phyloP scores from a whole-genome alignment of 768 basidiomycete species.

The Podaxis mareebaensis region DNA sequence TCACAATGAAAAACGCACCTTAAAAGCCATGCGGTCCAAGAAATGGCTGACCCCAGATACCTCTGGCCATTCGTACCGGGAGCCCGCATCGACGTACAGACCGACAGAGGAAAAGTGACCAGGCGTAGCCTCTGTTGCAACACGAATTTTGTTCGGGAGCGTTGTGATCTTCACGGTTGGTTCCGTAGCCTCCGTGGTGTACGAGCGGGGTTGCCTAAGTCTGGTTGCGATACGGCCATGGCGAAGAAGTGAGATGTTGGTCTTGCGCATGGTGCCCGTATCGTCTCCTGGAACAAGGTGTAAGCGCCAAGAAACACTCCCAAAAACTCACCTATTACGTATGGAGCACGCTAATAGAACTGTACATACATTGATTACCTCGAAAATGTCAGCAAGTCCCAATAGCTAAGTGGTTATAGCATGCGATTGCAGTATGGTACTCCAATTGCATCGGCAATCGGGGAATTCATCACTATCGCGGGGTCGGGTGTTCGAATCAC shows the following conservation, averaged over 20 bases:
- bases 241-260: conserved; percentile 37
- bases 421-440: conserved; percentile 19
- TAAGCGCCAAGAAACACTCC: background rate
- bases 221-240: conserved; percentile 20
- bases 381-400: conserved; percentile 2
- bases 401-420: conserved; percentile 22
- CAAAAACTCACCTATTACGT: conserved; percentile 1
- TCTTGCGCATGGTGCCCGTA: conserved; percentile 39
- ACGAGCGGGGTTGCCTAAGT: conserved; percentile 14
- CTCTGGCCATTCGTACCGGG: conserved; percentile 77
- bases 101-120: conserved; percentile 95
- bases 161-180: conserved; percentile 69
- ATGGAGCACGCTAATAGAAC: background rate
- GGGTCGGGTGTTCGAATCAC: conserved; percentile 25
- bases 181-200: conserved; percentile 27
- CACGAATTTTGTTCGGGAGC: conserved; percentile 86
- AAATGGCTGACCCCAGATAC: conserved; percentile 89
- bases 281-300: conserved; percentile 9
- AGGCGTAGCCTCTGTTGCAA: conserved; percentile 88
- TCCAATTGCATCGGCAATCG: too few species aligned
- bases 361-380: background rate
- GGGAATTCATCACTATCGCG: conserved; percentile 13
- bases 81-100: conserved; percentile 91
- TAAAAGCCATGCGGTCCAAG: conserved; percentile 94
- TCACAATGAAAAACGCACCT: conserved; percentile 51